A percentile compares a stretch with the other conserved stretches of the same genome.
Conservation (phyloP, 164 flowering plant genomes). For the Magnolia officinalis region DNA sequence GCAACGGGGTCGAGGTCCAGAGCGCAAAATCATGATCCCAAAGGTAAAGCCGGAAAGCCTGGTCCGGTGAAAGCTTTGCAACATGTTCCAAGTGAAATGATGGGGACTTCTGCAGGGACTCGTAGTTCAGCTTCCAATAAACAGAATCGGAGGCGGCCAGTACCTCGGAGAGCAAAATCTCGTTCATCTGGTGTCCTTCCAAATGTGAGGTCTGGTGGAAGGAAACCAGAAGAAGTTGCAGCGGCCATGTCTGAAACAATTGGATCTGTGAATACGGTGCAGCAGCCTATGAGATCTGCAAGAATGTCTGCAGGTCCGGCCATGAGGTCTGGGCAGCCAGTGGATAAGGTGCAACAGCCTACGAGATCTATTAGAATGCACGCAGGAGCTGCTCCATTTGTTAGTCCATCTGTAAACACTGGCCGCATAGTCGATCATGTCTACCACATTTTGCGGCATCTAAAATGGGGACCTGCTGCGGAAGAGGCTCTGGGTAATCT, state of each 20-base stretch:
- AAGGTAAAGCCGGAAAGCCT: constrained; percentile 30
- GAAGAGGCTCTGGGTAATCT: constrained; percentile 69
- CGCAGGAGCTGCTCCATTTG: constrained; percentile 25
- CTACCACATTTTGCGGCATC: constrained; percentile 38
- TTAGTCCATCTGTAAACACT: constrained; percentile 29
- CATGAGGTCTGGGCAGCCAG: not conserved
- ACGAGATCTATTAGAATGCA: constrained; percentile 22
- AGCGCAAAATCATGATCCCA: constrained; percentile 25
- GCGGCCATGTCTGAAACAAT: constrained; percentile 9
- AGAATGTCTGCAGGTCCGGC: not conserved
- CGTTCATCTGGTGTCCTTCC: constrained; percentile 25
- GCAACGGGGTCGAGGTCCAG: constrained; percentile 23
- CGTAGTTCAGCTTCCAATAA: constrained; percentile 22
- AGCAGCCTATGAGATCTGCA: constrained; percentile 12
- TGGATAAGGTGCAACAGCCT: constrained; percentile 23
- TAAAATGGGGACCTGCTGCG: constrained; percentile 73
- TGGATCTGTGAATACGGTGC: constrained; percentile 17
- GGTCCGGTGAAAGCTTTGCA: constrained; percentile 23
- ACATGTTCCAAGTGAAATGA: constrained; percentile 21
- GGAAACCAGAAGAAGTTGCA: constrained; percentile 24
- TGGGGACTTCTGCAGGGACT: constrained; percentile 28
- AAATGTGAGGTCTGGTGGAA: constrained; percentile 25
- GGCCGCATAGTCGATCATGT: constrained; percentile 46
- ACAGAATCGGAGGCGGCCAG: constrained; percentile 27
- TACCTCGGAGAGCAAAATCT: constrained; percentile 37